Base-by-base conservation (phyloP, 495 filamentous ascomycete genomes). In the Sporormia fimetaria region DNA sequence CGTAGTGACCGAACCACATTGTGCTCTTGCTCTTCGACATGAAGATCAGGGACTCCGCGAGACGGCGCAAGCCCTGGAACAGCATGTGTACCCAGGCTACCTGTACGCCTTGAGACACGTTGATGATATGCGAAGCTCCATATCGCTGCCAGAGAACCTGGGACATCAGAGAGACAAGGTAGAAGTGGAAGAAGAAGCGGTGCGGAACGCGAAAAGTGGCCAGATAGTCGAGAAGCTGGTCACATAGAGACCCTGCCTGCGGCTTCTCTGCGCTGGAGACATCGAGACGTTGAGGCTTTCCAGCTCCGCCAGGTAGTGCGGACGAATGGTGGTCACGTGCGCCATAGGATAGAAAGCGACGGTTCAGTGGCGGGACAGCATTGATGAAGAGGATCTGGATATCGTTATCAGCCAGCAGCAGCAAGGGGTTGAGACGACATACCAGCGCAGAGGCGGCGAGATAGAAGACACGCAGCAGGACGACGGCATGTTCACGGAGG, bases 1-100 rank as follows among this genome's bases (percentile, higher is more conserved):
- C 33, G 75, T 83, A 95, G 60, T 87, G 85, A 3, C 70, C 71
- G 46, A 87, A 64, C 75, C 78, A 85, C 86, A 98, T 96, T 47
- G 64, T 71, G 8, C 73, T 75, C 2, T 71, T 71, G 0, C 78
- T 83, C 4, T 73, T 67, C 51, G 78, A 80, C n/a, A 69, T 62
- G 23, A 87, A 63, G 6, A 52, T 40, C 26, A 74, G 43, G 34
- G 73, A 77, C 61, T 98, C 90, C 46, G 76, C 81, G 7, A 92
- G 58, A 9, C 90, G 72, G 29, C 90, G 71, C 0, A 57, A 58
- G 21, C 74, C 83, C 63, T 98, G 90, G 2, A 83, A 57, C 30
- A 73, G 49, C 68, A 95, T 75, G 34, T 92, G 63, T 0, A 62
- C 12, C 77, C 81, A 88, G 14, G 68, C 71, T 27, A 90, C 40